Evolutionary conservation across 1,284 basidiomycete species (phyloP).

Genomic region (Waitea zeae): DNA sequence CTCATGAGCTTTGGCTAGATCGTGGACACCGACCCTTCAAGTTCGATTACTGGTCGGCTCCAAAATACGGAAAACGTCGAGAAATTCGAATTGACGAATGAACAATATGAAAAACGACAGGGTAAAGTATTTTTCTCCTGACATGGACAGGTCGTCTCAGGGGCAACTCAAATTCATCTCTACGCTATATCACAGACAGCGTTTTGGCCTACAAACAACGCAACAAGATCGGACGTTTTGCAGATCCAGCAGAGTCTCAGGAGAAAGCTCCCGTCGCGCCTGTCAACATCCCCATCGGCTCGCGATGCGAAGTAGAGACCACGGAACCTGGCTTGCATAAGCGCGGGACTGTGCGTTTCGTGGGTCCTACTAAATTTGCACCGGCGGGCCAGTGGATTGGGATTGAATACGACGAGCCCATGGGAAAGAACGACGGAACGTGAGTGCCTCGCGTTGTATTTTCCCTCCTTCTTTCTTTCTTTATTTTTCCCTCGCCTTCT

Average conservation of each 20-base stretch:
- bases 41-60: slow-evolving; percentile 61
- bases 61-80: slow-evolving; percentile 78
- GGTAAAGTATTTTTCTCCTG: slow-evolving; percentile 26
- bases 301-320: slow-evolving; percentile 73
- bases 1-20: slow-evolving; percentile 47
- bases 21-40: slow-evolving; percentile 59
- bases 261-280: slow-evolving; percentile 10
- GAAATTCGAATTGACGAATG: slow-evolving; percentile 81
- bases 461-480: no score
- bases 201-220: slow-evolving; percentile 83
- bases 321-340: slow-evolving; percentile 48
- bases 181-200: slow-evolving; percentile 40
- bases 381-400: slow-evolving; percentile 74
- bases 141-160: no score
- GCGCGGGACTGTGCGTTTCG: slow-evolving; percentile 73
- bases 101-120: slow-evolving; percentile 65
- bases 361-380: slow-evolving; percentile 70
- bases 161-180: background rate
- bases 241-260: slow-evolving; percentile 17
- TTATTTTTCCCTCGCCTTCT: slow-evolving; percentile 1
- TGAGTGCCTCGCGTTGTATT: slow-evolving; percentile 33
- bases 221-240: slow-evolving; percentile 84
- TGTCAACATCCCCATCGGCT: slow-evolving; percentile 38
- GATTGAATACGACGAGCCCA: slow-evolving; percentile 90
- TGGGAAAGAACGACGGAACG: slow-evolving; percentile 93